Evolutionary conservation across 1,139 yeast species (phyloP), one percentile per base, ranked within the genome.

Genomic region (Zygoascus meyerae): DNA sequence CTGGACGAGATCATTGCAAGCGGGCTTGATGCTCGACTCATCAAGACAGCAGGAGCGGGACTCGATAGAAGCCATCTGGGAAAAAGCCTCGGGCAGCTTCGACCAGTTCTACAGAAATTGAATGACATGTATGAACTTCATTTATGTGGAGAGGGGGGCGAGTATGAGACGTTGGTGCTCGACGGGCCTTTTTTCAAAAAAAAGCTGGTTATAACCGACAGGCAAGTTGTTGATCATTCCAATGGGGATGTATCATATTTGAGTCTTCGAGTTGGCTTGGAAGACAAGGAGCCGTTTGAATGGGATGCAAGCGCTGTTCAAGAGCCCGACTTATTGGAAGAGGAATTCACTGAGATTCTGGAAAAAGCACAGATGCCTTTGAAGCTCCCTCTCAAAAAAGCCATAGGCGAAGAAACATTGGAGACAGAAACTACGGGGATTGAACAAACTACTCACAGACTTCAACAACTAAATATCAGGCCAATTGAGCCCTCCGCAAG

Each of bases 61-160:
- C 72, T 92, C 46, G 72, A 74, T 46, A 70, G 74, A 9, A 61
- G 61, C 1, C 87, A 89, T 65, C 69, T 92, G 51, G 95, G 94
- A 1, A 74, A 77, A 61, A 70, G 82, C 3, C 70, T 92, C 38
- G 74, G 72, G 2, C 75, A 85, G 54, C 69, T 84, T 55, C 76
- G 77, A 48, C 83, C 87, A 0, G 74, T 71, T 1, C 65, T 92
- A 60, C 58, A 75, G 9, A 71, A 70, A 35, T 69, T 90, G 54
- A 84, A 90, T 59, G 55, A 63, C 9, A 67, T 70, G 66, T 90
- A 79, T 63, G 95, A 90, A 1, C 86, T 90, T 8, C 97, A 92
- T 63, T 79, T 92, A 0, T 92, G 98, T 69, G 98, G 98, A 7
- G 98, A 92, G 69, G 98, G 98, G 16, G 98, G 98, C 1, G 98